Conservation (phyloP, 805 yeast genomes). For the Ascoidea asiatica region DNA sequence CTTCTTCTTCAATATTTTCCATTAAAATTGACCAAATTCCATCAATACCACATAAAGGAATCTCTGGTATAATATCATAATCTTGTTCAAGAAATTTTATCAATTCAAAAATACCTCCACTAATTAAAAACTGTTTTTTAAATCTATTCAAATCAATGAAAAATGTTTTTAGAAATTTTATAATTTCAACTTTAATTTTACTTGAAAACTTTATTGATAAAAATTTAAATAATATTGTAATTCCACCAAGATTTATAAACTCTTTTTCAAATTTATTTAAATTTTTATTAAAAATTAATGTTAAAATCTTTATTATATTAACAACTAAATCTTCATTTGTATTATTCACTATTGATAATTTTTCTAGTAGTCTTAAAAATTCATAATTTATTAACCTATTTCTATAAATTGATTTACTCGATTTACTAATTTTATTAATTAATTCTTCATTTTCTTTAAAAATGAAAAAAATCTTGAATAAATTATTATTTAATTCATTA, state of each 20-base stretch:
- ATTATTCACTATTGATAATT: neutral
- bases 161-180: too few species aligned
- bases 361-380: neutral
- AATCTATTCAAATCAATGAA: neutral
- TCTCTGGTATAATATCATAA: neutral
- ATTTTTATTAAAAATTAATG: too few species aligned
- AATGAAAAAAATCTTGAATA: neutral
- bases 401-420: too few species aligned
- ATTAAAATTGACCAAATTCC: neutral
- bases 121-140: too few species aligned
- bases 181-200: neutral
- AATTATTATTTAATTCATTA: neutral
- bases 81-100: neutral
- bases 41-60: neutral
- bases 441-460: neutral
- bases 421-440: too few species aligned
- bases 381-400: neutral
- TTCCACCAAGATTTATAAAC: neutral
- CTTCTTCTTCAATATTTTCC: neutral
- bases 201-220: neutral
- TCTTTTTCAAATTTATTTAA: neutral
- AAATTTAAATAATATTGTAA: too few species aligned
- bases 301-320: too few species aligned
- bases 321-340: neutral
- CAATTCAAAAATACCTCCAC: neutral